phyloP scores from a whole-genome alignment of 2,329 filamentous ascomycete species.

The Meredithiella fracta region DNA sequence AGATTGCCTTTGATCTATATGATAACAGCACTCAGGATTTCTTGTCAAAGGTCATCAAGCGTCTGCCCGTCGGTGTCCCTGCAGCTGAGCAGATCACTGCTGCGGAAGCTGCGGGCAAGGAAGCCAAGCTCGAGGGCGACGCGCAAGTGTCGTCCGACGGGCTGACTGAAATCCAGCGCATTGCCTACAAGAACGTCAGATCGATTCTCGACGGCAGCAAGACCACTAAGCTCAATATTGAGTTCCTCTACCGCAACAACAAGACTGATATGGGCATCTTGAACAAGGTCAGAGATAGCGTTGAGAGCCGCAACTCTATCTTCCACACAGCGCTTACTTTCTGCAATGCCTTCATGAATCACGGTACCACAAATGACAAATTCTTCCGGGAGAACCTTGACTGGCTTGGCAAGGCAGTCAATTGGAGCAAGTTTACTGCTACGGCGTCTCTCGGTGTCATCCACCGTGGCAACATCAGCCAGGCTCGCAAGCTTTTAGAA shows the following conservation, averaged over 20 bases:
- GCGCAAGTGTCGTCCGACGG: constrained; percentile 38
- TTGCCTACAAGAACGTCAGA: constrained; percentile 45
- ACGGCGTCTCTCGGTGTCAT: constrained; percentile 94
- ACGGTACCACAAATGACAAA: constrained; percentile 92
- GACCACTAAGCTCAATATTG: constrained; percentile 84
- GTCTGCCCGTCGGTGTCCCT: constrained; percentile 44
- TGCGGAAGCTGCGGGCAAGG: constrained; percentile 29
- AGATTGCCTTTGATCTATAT: constrained; percentile 95
- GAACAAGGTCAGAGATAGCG: constrained; percentile 89
- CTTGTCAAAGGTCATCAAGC: constrained; percentile 69
- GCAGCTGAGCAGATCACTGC: constrained; percentile 15
- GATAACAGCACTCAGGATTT: constrained; percentile 99
- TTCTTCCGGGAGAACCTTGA: constrained; percentile 98
- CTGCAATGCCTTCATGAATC: constrained; percentile 98
- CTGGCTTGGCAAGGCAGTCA: constrained; percentile 95
- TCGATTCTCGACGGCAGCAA: constrained; percentile 71
- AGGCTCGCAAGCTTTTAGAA: constrained; percentile 83
- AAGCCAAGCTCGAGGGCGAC: constrained; percentile 33
- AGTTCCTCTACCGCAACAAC: constrained; percentile 93
- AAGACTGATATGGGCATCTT: constrained; percentile 81
- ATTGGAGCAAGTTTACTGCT: constrained; percentile 98
- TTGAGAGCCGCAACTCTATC: constrained; percentile 92
- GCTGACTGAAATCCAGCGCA: constrained; percentile 33
- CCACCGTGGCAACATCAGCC: constrained; percentile 83
- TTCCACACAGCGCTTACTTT: constrained; percentile 97